Evolutionary conservation across 2,329 filamentous ascomycete genomes (phyloP).

Genomic region (Phaeosphaeria sp.): DNA sequence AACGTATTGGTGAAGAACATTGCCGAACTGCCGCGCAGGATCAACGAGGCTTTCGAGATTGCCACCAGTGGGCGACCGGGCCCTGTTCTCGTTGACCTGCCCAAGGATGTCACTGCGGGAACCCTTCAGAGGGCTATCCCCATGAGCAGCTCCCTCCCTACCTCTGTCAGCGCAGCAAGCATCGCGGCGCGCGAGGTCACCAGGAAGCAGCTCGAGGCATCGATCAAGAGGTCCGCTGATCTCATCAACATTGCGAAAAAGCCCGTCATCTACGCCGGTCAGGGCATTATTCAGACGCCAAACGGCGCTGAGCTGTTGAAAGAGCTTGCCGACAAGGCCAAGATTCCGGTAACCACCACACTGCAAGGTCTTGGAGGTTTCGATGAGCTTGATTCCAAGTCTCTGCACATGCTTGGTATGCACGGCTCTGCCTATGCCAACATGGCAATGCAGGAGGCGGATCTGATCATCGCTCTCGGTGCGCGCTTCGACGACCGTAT

Average conservation of each 20-base stretch:
- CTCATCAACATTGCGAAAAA: conserved; percentile 91
- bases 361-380: conserved; percentile 91
- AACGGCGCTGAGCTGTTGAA: conserved; percentile 81
- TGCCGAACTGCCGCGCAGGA: conserved; percentile 88
- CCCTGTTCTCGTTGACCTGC: conserved; percentile 92
- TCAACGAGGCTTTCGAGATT: conserved; percentile 98
- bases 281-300: conserved; percentile 81
- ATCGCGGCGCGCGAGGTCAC: conserved; percentile 77
- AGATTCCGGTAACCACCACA: conserved; percentile 94
- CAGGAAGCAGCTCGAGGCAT: conserved; percentile 73
- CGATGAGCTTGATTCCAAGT: conserved; percentile 92
- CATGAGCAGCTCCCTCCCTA: conserved; percentile 73
- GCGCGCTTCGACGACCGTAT: conserved; percentile 97
- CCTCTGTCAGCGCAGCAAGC: conserved; percentile 84
- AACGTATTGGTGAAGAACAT: conserved; percentile 98
- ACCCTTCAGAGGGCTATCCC: conserved; percentile 86
- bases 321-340: conserved; percentile 86
- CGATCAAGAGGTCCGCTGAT: conserved; percentile 77
- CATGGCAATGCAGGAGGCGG: conserved; percentile 96
- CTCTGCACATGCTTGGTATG: conserved; percentile 98
- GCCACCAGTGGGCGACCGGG: conserved; percentile 92
- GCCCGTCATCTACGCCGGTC: conserved; percentile 92
- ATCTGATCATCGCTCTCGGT: conserved; percentile 93
- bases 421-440: conserved; percentile 97
- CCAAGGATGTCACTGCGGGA: conserved; percentile 93